Base-by-base conservation (phyloP, 2,329 filamentous ascomycete genomes). In the Phialocephala sp. region DNA sequence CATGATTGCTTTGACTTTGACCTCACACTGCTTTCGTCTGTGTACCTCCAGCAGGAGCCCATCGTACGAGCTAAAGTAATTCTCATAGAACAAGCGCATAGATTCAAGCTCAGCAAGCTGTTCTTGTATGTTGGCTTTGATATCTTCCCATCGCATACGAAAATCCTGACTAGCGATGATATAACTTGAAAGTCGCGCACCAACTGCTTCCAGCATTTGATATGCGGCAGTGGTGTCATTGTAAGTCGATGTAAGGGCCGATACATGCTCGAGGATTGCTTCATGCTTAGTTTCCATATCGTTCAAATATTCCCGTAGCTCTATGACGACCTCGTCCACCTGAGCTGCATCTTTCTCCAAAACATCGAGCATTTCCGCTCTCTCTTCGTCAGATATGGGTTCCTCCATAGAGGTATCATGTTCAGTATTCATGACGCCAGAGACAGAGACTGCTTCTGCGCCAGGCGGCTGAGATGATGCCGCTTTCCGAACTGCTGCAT, bases 1-100 rank as follows among this genome's bases (percentile, higher is more conserved):
- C 74, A 93, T 90, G 32, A 97, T 87, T 52, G 83, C 84, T 70
- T 89, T 85, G 60, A 96, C 90, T 68, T 91, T 89, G 37, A 90
- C 87, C 73, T 95, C 91, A 41, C 92, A 87, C 15, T 85, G 82
- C 66, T 87, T 87, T 11, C 95, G 85, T 27, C 95, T 84, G 60
- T 91, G 90, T 6, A 93, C 90, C 77, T 99, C 95, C 1, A 97
- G 84, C 27, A 97, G 85, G 14, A 99, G 81, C 22, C 90, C 89
- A 71, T 93, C 91, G 75, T 99, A 98, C 0, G 93, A 92, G 60
- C 88, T 85, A 22, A 91, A 84, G 73, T 98, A 99, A 20, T 90
- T 89, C 67, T 94, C 91, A 77, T 97, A 98, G 72, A 97, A 92
- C n/a, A 87, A 82, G 12, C 88, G 85, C 72, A 97, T 86, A 24